Base-by-base conservation (phyloP, 2,329 filamentous ascomycete species). In the Domatiomyces globalis region DNA sequence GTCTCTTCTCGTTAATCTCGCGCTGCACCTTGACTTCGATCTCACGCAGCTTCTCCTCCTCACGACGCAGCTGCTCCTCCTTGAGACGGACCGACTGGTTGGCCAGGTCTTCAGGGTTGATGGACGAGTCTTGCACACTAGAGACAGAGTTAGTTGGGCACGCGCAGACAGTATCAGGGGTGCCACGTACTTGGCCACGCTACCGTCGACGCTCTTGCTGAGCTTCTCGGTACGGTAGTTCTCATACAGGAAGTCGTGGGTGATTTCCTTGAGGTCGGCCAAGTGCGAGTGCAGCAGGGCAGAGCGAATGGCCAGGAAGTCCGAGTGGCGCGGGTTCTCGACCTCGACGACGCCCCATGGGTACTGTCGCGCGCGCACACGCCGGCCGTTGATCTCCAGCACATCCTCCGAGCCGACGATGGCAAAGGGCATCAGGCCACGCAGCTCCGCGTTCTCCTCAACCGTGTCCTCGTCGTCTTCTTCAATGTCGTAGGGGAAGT, bases 141-240 rank as follows among this genome's bases (percentile, higher is more conserved):
- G 56, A 43, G 39, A 54, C 45, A 49, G 44, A 36, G 49, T 59
- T 53, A 54, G 47, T 57, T 55, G 56, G 52, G 57, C 55, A 36
- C 53, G 56, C 53, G 47, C 22, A 3, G 52, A 49, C 52, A 43
- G 54, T 54, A 54, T 29, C 51, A 47, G 49, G 53, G 45, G 44
- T 49, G 52, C 56, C 54, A 87, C 88, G 63, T 85, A 95, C 88
- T 81, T 81, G 79, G 81, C 80, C 71, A 81, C 78, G 72, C 86
- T 85, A 69, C 87, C 87, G 67, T 95, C 89, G 62, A 98, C 92
- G 69, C 88, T 95, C 87, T 96, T 98, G 77, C 87, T 94, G 64
- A 98, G 85, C 78, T 96, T 96, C 85, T 98, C 92, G 66, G 92
- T 98, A 87, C 92, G 88, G 80, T 98, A 98, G 75, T 98, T 98